Evolutionary conservation across 352 stramenopile species (phyloP), one percentile per base, ranked within the genome.

Genomic region (Pythium sp.): DNA sequence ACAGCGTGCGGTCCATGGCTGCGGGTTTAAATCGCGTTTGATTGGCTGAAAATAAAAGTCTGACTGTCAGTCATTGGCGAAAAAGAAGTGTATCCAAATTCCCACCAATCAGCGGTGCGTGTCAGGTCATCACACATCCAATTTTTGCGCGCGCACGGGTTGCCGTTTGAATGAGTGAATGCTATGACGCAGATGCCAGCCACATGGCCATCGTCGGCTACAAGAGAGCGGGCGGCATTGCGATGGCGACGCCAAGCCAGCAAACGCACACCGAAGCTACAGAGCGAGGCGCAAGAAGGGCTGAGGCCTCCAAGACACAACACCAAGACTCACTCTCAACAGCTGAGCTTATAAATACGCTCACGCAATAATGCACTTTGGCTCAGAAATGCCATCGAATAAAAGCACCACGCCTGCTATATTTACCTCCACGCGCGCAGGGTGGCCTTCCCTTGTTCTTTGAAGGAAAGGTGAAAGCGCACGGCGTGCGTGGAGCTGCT

Each of bases 61-160:
- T 41, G 5, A 34, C 15, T 1, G 4, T n/a, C 7, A 20, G 0
- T 5, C 15, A 34, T 57, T 34, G 51, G n/a, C 30, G 22, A 30
- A 28, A 55, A 28, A 26, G 8, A 46, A 11, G 55, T 24, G 15
- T 32, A 20, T 32, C 30, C 30, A 30, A 30, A 36, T 61, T 61
- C n/a, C 20, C 18, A 43, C 55, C 55, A 60, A 41, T 60, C 55
- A 60, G 15, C 28, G 55, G 46, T 46, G 30, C 32, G 32, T 61
- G 2, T 61, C 32, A 61, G 41, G n/a, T 61, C 56, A 61, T 47
- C 56, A 32, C 20, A 20, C 20, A 6, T 2, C 26, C 55, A 60
- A n/a, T 61, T 61, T 30, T 47, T 36, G 55, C 20, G 56, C 55
- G 20, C 12, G 28, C 11, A 12, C 12, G 12, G 38, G 38, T 46